Conservation (phyloP, 1,284 basidiomycete genomes). For the Microbotryum scabiosae region DNA sequence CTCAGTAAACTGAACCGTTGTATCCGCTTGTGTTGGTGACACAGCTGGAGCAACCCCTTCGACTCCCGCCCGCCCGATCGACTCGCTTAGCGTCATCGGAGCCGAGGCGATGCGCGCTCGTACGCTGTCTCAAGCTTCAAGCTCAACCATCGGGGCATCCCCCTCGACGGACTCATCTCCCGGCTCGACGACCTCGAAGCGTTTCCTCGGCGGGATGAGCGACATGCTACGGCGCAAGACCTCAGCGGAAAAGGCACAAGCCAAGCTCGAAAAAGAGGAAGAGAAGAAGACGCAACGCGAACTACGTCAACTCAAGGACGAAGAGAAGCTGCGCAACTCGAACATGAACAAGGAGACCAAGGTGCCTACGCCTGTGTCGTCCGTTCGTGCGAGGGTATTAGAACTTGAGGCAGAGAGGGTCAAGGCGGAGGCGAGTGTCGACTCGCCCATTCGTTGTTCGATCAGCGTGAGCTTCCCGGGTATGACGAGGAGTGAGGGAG, state of each 20-base stretch:
- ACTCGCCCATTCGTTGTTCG: not conserved
- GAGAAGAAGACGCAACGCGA: not conserved
- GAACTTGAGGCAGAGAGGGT: constrained; percentile 19
- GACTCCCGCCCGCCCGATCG: too few relatives aligned
- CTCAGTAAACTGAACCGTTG: too few relatives aligned
- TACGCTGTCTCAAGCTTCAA: not conserved
- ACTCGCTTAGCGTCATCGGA: not conserved
- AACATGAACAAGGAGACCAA: not conserved
- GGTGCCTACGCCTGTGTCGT: constrained; percentile 16
- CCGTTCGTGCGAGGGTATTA: constrained; percentile 18
- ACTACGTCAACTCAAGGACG: constrained; percentile 5
- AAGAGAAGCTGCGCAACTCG: not conserved
- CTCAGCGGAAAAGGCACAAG: constrained; percentile 1
- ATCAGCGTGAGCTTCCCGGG: not conserved
- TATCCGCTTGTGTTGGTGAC: too few relatives aligned
- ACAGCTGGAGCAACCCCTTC: too few relatives aligned
- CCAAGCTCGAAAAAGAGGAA: constrained; percentile 5
- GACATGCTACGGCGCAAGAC: constrained; percentile 19
- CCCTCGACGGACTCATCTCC: not conserved
- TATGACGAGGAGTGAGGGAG: too few relatives aligned
- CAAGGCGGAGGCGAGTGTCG: not conserved
- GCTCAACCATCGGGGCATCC: constrained; percentile 3
- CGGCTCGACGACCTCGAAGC: constrained; percentile 1
- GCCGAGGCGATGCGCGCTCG: not conserved
- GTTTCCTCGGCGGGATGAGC: constrained; percentile 16